Conservation (phyloP, 75 land plant genomes). For the Gnetum montanum region DNA sequence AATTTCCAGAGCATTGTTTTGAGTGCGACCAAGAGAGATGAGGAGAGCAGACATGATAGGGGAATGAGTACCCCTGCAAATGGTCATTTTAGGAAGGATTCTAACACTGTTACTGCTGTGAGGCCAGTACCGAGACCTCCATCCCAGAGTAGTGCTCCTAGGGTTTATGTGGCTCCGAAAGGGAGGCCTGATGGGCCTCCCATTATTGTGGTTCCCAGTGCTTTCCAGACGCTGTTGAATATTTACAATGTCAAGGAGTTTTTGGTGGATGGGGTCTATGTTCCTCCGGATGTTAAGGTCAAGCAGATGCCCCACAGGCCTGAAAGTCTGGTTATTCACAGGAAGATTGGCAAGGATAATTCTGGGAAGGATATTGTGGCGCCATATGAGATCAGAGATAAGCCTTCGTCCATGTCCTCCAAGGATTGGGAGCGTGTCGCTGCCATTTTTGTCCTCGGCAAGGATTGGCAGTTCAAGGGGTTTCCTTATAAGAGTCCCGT, state of each 20-base stretch:
- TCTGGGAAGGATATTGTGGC: too few species aligned
- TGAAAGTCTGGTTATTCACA: constrained; percentile 19
- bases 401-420: constrained; percentile 19
- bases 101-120: too few species aligned
- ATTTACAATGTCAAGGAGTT: constrained; percentile 51
- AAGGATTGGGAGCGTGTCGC: constrained; percentile 49
- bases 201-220: constrained; percentile 44
- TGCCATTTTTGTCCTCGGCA: constrained; percentile 44
- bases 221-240: constrained; percentile 41
- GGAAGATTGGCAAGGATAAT: constrained; percentile 38
- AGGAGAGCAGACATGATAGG: constrained; percentile 15
- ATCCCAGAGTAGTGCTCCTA: constrained; percentile 3
- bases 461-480: constrained; percentile 54
- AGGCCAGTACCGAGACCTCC: constrained; percentile 11
- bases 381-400: constrained; percentile 38
- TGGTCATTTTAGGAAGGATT: constrained; percentile 1
- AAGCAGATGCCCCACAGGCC: constrained; percentile 26
- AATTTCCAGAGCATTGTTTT: constrained; percentile 27
- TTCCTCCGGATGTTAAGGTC: constrained; percentile 30
- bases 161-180: constrained; percentile 1
- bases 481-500: constrained; percentile 38
- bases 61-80: too few species aligned
- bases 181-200: constrained; percentile 20
- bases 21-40: constrained; percentile 18
- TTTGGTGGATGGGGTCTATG: constrained; percentile 44